These are phyloP conservation scores for Peterozyma xylosa DNA, from an alignment of 805 yeast genomes.

Conservation along the genomic window DNA sequence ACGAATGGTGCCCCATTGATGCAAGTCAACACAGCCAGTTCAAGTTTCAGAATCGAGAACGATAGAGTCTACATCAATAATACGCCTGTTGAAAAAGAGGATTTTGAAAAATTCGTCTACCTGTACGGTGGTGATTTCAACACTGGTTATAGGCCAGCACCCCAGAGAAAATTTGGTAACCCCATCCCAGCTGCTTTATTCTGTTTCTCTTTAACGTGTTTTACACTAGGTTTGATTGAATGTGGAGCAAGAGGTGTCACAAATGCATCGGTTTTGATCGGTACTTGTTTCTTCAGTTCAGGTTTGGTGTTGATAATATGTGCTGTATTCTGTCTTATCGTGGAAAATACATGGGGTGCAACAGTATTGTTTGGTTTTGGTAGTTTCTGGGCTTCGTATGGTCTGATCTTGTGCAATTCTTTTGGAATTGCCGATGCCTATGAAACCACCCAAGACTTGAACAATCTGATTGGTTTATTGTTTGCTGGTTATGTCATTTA, in stretches of 20 bases:
- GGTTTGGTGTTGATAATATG: slow-evolving; percentile 41
- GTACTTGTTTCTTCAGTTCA: slow-evolving; percentile 38
- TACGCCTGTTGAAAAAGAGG: slow-evolving; percentile 38
- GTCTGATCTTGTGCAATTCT: slow-evolving; percentile 31
- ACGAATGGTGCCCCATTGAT: not conserved
- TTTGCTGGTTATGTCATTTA: slow-evolving; percentile 45
- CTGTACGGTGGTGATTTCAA: slow-evolving; percentile 57
- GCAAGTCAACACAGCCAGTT: not conserved
- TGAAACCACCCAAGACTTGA: slow-evolving; percentile 18
- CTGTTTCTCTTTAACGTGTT: slow-evolving; percentile 37
- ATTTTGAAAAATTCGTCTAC: slow-evolving; percentile 32
- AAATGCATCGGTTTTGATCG: slow-evolving; percentile 32
- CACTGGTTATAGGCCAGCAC: slow-evolving; percentile 27
- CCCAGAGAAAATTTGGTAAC: slow-evolving; percentile 24
- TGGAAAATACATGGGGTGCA: slow-evolving; percentile 49
- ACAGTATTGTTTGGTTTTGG: slow-evolving; percentile 46
- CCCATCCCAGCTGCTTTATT: slow-evolving; percentile 49
- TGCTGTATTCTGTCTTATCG: slow-evolving; percentile 40
- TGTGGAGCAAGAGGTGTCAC: slow-evolving; percentile 37
- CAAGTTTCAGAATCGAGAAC: slow-evolving; percentile 29
- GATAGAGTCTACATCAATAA: slow-evolving; percentile 34
- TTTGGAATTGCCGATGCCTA: slow-evolving; percentile 36
- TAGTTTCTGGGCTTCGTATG: slow-evolving; percentile 45
- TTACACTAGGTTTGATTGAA: slow-evolving; percentile 36
- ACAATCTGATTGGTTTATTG: slow-evolving; percentile 38